These are phyloP conservation scores for Notholithocarpus densiflorus DNA, from an alignment of 306 rosid species.

Conservation along the genomic window DNA sequence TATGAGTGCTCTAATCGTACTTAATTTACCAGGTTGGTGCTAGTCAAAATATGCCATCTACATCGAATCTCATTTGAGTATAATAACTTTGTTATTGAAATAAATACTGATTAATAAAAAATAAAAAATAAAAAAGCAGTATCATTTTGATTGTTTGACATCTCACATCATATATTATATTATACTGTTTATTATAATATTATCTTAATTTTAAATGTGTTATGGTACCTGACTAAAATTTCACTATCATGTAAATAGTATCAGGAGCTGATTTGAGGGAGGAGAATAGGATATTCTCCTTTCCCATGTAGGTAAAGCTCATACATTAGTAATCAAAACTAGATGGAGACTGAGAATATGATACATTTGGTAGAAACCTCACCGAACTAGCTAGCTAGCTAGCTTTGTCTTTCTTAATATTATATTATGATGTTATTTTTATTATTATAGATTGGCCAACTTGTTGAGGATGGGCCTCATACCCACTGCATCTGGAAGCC, in stretches of 20 bases:
- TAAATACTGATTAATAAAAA: neutral
- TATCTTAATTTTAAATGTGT: neutral
- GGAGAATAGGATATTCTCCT: slow-evolving; percentile 24
- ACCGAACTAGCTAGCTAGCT: slow-evolving; percentile 25
- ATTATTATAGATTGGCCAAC: slow-evolving; percentile 22
- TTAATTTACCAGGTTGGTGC: too few species aligned
- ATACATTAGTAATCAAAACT: neutral
- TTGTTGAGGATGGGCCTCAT: slow-evolving; percentile 22
- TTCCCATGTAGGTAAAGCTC: slow-evolving; percentile 8
- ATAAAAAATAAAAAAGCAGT: neutral
- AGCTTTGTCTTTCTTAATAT: slow-evolving; percentile 17
- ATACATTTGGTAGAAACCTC: slow-evolving; percentile 8
- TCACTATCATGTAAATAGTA: slow-evolving; percentile 12
- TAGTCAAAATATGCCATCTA: too few species aligned
- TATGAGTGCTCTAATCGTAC: neutral
- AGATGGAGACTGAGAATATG: slow-evolving; percentile 13
- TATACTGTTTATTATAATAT: neutral
- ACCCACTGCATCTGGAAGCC: slow-evolving; percentile 30
- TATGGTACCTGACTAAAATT: slow-evolving; percentile 7
- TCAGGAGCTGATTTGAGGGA: neutral
- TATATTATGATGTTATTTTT: neutral
- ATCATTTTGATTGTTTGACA: slow-evolving; percentile 7
- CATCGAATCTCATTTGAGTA: too few species aligned
- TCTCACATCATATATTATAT: slow-evolving; percentile 19
- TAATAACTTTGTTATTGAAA: neutral